phyloP scores from a whole-genome alignment of 176 grass and related monocot genomes.

The Dendrocalamus sinicus region DNA sequence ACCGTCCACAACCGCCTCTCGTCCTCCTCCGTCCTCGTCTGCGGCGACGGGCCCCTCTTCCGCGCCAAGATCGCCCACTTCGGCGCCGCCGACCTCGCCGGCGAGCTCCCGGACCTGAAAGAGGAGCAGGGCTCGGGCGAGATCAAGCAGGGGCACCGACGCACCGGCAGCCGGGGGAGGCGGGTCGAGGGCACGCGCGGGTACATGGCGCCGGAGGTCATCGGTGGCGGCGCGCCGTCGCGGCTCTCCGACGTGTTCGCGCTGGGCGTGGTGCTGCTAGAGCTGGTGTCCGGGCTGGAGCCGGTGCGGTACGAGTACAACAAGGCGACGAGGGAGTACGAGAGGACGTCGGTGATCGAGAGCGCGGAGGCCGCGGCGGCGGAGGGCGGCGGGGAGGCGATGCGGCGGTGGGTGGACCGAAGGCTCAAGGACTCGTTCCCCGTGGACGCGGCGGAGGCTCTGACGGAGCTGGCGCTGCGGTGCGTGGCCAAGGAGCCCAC shows the following conservation, averaged over 20 bases:
- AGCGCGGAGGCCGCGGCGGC: constrained; percentile 48
- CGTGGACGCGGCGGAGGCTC: constrained; percentile 49
- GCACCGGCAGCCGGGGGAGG: constrained; percentile 46
- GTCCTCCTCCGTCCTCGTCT: constrained; percentile 72
- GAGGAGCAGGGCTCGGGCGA: not conserved
- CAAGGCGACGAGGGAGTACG: constrained; percentile 41
- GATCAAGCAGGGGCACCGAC: not conserved
- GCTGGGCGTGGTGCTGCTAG: constrained; percentile 74
- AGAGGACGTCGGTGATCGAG: constrained; percentile 73
- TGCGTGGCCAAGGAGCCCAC: constrained; percentile 60
- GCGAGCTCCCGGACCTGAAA: constrained; percentile 50
- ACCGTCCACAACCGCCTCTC: constrained; percentile 85
- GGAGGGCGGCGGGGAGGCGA: constrained; percentile 43
- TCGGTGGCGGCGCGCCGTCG: constrained; percentile 41
- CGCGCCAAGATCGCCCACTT: constrained; percentile 85
- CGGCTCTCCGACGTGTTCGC: constrained; percentile 74
- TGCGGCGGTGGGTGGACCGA: constrained; percentile 83
- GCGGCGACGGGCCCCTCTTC: constrained; percentile 47
- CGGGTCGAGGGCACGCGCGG: constrained; percentile 80
- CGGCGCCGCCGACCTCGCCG: constrained; percentile 72
- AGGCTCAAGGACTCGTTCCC: constrained; percentile 81
- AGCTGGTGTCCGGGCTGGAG: constrained; percentile 78
- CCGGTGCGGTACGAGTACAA: constrained; percentile 60
- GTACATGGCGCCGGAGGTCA: constrained; percentile 80
- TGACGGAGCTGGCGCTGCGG: constrained; percentile 41